Percentiles rank a stretch among this genome's conserved stretches.
Evolutionary conservation across 805 yeast species (phyloP).

Genomic region (Phaffomyces thermotolerans): DNA sequence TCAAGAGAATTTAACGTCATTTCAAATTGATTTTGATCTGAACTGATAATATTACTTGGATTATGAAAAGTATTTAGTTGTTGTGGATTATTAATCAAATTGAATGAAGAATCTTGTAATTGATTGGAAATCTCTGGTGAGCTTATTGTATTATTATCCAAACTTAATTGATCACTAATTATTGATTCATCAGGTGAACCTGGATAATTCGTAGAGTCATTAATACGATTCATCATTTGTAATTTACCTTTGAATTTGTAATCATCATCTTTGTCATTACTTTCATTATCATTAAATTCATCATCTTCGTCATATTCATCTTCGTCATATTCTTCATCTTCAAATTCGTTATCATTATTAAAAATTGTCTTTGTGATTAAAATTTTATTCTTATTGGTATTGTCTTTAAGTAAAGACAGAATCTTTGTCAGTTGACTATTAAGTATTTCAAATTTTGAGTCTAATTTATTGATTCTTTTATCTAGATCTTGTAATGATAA

Average conservation of each 20-base stretch:
- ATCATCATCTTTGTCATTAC: slow-evolving; percentile 1
- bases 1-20: slow-evolving; percentile 1
- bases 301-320: background rate
- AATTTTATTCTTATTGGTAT: background rate
- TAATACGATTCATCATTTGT: background rate
- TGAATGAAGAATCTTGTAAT: background rate
- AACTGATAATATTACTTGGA: too few relatives aligned
- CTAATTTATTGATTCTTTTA: slow-evolving; percentile 16
- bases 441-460: slow-evolving; percentile 12
- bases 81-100: background rate
- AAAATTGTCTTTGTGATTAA: background rate
- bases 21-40: background rate
- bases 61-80: too few relatives aligned
- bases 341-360: background rate
- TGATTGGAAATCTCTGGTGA: background rate
- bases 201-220: slow-evolving; percentile 1
- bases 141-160: background rate
- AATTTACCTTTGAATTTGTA: background rate
- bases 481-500: slow-evolving; percentile 20
- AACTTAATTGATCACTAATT: background rate
- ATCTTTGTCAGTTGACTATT: slow-evolving; percentile 11
- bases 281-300: background rate
- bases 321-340: background rate
- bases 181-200: slow-evolving; percentile 4
- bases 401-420: slow-evolving; percentile 9